Conservation (phyloP, 139 green algal genomes). For the Trebouxia sp. region DNA sequence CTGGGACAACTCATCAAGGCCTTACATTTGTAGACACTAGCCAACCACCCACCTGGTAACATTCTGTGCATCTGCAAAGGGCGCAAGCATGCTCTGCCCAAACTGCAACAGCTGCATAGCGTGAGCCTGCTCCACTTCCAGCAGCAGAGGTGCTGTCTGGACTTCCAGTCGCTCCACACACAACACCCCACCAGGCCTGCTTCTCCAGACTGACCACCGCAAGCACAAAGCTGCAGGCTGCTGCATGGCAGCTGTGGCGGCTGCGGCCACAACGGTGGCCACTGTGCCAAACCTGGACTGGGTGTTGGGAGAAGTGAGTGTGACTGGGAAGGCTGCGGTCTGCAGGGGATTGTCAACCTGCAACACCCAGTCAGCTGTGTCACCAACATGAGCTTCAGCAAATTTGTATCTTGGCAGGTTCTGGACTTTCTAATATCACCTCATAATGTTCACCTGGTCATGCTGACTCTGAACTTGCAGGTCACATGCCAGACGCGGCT, state of each 20-base stretch:
- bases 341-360: slow-evolving; percentile 75
- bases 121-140: slow-evolving; percentile 71
- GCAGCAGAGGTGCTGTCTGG: slow-evolving; percentile 46
- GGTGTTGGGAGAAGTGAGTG: slow-evolving; percentile 41
- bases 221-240: slow-evolving; percentile 11
- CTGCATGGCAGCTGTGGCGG: background rate
- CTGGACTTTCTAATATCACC: background rate
- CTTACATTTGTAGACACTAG: background rate
- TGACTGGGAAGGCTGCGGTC: slow-evolving; percentile 53
- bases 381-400: background rate
- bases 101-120: slow-evolving; percentile 48
- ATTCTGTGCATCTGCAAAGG: background rate
- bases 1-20: background rate
- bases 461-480: background rate
- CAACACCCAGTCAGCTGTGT: background rate
- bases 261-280: slow-evolving; percentile 30
- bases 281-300: background rate
- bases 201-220: slow-evolving; percentile 59
- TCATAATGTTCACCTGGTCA: too few species aligned
- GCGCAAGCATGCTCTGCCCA: slow-evolving; percentile 16
- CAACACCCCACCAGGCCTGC: slow-evolving; percentile 63
- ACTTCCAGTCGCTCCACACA: slow-evolving; percentile 71
- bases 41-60: background rate
- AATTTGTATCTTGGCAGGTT: background rate
- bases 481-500: background rate